Evolutionary conservation across 768 basidiomycete species (phyloP).

Genomic region (Agaricus sinodeliciosus): DNA sequence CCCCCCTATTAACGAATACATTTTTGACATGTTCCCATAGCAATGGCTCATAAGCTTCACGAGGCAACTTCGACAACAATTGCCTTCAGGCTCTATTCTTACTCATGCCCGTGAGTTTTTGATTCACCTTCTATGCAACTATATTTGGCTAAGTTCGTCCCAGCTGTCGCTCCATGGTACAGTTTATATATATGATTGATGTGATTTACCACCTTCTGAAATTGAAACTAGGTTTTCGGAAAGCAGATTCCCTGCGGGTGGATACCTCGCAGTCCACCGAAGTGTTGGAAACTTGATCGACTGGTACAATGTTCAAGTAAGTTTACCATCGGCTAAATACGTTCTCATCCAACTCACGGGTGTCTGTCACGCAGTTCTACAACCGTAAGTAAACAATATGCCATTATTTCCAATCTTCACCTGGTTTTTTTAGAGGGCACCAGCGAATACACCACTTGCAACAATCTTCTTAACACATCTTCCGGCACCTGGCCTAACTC

Average conservation of each 20-base stretch:
- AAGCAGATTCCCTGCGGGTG: slow-evolving; percentile 37
- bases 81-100: slow-evolving; percentile 42
- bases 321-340: no score
- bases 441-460: slow-evolving; percentile 58
- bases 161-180: slow-evolving; percentile 46
- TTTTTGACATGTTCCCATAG: slow-evolving; percentile 13
- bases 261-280: slow-evolving; percentile 49
- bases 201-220: not conserved
- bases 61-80: slow-evolving; percentile 37
- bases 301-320: slow-evolving; percentile 54
- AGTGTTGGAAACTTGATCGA: slow-evolving; percentile 54
- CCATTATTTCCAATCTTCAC: no score
- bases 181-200: not conserved
- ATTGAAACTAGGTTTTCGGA: slow-evolving; percentile 33
- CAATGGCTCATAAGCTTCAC: slow-evolving; percentile 52
- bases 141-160: not conserved
- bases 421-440: slow-evolving; percentile 43
- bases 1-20: not conserved
- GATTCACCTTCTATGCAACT: not conserved
- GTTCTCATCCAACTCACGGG: not conserved
- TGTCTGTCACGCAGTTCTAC: slow-evolving; percentile 27
- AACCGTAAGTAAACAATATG: slow-evolving; percentile 29
- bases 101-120: slow-evolving; percentile 46
- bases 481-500: slow-evolving; percentile 57
- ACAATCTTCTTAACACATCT: slow-evolving; percentile 49